Conservation (phyloP, 306 rosid species). For the Potentilla sterilis region DNA sequence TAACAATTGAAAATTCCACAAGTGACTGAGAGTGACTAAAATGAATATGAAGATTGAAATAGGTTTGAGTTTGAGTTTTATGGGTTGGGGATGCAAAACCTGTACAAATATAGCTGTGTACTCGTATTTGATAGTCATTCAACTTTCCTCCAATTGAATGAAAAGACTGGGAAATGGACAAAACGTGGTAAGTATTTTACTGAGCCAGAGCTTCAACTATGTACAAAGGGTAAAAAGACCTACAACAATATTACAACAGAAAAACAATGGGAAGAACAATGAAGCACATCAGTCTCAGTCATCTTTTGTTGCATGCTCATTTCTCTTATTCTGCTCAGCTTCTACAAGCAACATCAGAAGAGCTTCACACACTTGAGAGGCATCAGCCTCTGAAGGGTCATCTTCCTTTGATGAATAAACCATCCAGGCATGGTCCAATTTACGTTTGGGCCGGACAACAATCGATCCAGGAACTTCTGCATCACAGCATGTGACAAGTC, state of each 20-base stretch:
- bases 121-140: not conserved
- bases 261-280: slow-evolving; percentile 21
- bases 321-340: slow-evolving; percentile 65
- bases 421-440: slow-evolving; percentile 98
- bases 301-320: slow-evolving; percentile 57
- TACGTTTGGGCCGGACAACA: slow-evolving; percentile 77
- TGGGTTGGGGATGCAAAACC: no score
- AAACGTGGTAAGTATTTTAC: not conserved
- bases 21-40: no score
- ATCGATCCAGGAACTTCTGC: slow-evolving; percentile 93
- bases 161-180: not conserved
- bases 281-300: slow-evolving; percentile 38
- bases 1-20: no score
- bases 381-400: slow-evolving; percentile 69
- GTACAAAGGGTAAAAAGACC: not conserved
- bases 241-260: not conserved
- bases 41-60: no score
- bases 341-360: slow-evolving; percentile 79
- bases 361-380: slow-evolving; percentile 94
- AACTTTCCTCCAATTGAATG: not conserved
- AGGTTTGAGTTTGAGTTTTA: no score
- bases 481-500: slow-evolving; percentile 85
- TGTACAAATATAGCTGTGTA: not conserved
- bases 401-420: slow-evolving; percentile 72
- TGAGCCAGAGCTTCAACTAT: not conserved